phyloP scores from a whole-genome alignment of 2,329 filamentous ascomycete genomes.

The Alternaria sp. region DNA sequence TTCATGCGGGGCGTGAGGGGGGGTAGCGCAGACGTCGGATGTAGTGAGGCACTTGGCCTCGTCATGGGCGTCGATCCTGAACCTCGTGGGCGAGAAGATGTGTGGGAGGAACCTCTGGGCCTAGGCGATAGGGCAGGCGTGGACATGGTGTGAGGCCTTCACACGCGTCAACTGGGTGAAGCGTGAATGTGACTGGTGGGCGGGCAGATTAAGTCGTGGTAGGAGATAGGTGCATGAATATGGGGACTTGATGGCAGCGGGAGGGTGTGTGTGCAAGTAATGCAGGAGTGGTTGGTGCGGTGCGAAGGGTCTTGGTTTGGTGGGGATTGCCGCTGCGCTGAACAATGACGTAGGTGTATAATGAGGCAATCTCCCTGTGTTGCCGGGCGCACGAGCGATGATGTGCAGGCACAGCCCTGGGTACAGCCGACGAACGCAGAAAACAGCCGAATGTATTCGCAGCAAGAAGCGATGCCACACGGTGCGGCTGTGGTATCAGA shows the following conservation, averaged over 20 bases:
- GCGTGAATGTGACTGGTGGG: conserved; percentile 20
- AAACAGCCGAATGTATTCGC: neutral
- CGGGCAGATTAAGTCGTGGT: conserved; percentile 14
- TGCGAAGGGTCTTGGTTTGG: conserved; percentile 12
- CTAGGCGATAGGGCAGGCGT: conserved; percentile 46
- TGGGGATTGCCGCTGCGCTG: conserved; percentile 18
- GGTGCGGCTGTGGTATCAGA: neutral
- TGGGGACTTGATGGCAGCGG: conserved; percentile 17
- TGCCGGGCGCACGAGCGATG: conserved; percentile 4
- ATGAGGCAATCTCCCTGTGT: conserved; percentile 9
- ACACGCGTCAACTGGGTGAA: conserved; percentile 16
- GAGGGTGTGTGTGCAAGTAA: conserved; percentile 1
- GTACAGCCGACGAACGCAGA: conserved; percentile 1
- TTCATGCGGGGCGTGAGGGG: conserved; percentile 45
- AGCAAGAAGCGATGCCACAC: conserved; percentile 2
- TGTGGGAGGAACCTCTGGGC: conserved; percentile 40
- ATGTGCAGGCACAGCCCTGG: conserved; percentile 15
- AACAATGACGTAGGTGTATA: conserved; percentile 13
- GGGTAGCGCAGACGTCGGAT: conserved; percentile 31
- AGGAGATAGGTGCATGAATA: conserved; percentile 37
- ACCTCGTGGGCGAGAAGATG: conserved; percentile 34
- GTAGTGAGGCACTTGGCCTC: conserved; percentile 37
- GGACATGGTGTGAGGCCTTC: conserved; percentile 38
- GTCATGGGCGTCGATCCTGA: conserved; percentile 41
- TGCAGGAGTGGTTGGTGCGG: conserved; percentile 15